Base-by-base conservation (phyloP, 2,329 filamentous ascomycete species). In the Hirsutella rhossiliensis region DNA sequence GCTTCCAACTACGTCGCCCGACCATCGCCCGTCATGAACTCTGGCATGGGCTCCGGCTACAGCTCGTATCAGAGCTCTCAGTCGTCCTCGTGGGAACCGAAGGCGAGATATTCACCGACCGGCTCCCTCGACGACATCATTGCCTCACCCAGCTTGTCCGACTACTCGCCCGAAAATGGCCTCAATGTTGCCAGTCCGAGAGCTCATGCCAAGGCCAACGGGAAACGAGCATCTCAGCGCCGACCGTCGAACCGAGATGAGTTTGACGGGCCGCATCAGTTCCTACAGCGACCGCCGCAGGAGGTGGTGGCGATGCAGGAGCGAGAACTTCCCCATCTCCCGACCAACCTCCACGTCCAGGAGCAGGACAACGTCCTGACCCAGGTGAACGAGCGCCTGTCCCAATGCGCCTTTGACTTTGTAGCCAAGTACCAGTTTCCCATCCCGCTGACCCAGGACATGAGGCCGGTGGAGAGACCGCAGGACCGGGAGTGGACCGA, bases 361-460 rank as follows among this genome's bases (percentile, higher is more conserved):
- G 87, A 94, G 64, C 87, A 94, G 69, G 86, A 92, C 65, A 77
- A 75, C 57, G 84, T 94, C 54, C 70, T 92, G 45, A 78, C 76
- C 45, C 77, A 82, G 62, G 85, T 92, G 62, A 92, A 92, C 67
- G 85, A 90, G 64, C 77, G 86, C 48, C 71, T 94, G 39, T 88
- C 86, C 20, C 83, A 84, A 62, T 92, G 86, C 61, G 87, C 86
- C 29, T 94, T 84, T 71, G 85, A 94, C 65, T 94, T 94, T 63
- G 82, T 94, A 55, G 87, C 87, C 54, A 88, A 87, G 64, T 92
- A 92, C 61, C 86, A 90, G 63, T 94, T 94, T 59, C 87, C 87
- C 12, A 88, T 94, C 53, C 87, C 87, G 11, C 65, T 92, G 55
- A 85, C 87, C 45, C 77, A 84, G 61, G 84, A 90, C 61, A 88